A percentile compares a stretch with the other conserved stretches of the same genome.
Conservation (phyloP, 1,139 yeast genomes). For the Nakaseomyces glabratus region DNA sequence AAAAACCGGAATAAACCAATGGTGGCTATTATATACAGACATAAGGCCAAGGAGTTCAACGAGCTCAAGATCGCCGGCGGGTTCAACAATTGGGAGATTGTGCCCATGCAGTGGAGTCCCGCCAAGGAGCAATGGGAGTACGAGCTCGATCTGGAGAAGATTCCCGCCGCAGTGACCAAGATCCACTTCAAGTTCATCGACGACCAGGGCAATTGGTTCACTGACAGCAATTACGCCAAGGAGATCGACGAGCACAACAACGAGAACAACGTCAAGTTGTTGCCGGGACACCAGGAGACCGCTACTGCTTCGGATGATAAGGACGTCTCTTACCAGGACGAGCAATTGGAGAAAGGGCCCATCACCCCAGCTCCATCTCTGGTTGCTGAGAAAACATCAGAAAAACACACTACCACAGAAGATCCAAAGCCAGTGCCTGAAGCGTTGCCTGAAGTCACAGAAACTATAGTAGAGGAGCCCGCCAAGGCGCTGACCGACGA, state of each 20-base stretch:
- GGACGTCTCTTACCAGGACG: slow-evolving; percentile 7
- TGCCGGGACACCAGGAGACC: slow-evolving; percentile 8
- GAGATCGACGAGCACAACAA: slow-evolving; percentile 47
- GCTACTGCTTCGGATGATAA: slow-evolving; percentile 5
- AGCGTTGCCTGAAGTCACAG: neutral
- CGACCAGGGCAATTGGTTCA: slow-evolving; percentile 47
- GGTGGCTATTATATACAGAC: slow-evolving; percentile 21
- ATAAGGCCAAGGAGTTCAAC: slow-evolving; percentile 13
- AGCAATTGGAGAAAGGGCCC: slow-evolving; percentile 11
- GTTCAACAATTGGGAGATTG: slow-evolving; percentile 23
- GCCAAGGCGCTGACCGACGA: neutral
- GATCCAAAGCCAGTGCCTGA: neutral
- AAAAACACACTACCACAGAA: no score
- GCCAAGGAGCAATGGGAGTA: slow-evolving; percentile 19
- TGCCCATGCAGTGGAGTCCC: slow-evolving; percentile 19
- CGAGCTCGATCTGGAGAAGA: slow-evolving; percentile 11
- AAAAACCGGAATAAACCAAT: slow-evolving; percentile 8
- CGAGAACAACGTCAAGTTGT: slow-evolving; percentile 43
- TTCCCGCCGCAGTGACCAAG: slow-evolving; percentile 9
- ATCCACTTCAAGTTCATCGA: slow-evolving; percentile 29
- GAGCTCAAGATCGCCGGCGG: slow-evolving; percentile 27
- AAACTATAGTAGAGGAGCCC: neutral
- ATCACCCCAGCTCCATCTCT: slow-evolving; percentile 15
- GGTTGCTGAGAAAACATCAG: neutral
- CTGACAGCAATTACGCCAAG: slow-evolving; percentile 37